Evolutionary conservation across 108 stramenopile genomes (phyloP), one percentile per base, ranked within the genome.

Genomic region (Skeletonema tropicum): DNA sequence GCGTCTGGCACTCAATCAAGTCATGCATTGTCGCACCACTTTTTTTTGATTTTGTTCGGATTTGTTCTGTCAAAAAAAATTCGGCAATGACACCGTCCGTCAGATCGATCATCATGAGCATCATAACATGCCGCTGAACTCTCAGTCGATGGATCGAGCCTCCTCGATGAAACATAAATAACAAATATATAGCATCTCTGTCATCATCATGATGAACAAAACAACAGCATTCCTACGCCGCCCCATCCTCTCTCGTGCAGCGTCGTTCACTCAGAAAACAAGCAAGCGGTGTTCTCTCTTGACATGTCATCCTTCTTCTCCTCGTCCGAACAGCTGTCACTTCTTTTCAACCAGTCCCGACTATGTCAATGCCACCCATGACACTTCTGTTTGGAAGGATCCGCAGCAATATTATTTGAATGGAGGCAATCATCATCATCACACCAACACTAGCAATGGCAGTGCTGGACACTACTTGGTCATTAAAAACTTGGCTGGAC

Each of bases 351-450:
- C 57, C 19, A 64, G 49, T 14, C 75, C 75, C 57, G 75, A 75
- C 26, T 75, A 75, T 30, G 7, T 0, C 7, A 35, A 7, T 7
- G 7, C 41, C 59, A 68, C 57, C 57, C 67, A 75, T 31, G 75
- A 75, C 60, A 61, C 45, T 39, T 39, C 58, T 38, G 7, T 45
- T 14, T 75, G 75, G 75, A 60, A 68, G 19, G 39, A 60, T 5
- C 6, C 21, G 23, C 52, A 73, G 25, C 52, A 73, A 55, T 42
- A 7, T 41, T 26, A 57, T 57, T 17, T 31, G 35, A 64, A 74
- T 39, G 23, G 7, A 17, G 32, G 7, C 55, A 35, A 35, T 35
- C 7, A 35, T 35, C 26, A n/a, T n/a, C n/a, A n/a, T n/a, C n/a
- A 2, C 32, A 32, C 3, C 32, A 32, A 32, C 4, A 4, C 4